Base-by-base conservation (phyloP, 352 stramenopile genomes). In the Globisporangium apiculatum region DNA sequence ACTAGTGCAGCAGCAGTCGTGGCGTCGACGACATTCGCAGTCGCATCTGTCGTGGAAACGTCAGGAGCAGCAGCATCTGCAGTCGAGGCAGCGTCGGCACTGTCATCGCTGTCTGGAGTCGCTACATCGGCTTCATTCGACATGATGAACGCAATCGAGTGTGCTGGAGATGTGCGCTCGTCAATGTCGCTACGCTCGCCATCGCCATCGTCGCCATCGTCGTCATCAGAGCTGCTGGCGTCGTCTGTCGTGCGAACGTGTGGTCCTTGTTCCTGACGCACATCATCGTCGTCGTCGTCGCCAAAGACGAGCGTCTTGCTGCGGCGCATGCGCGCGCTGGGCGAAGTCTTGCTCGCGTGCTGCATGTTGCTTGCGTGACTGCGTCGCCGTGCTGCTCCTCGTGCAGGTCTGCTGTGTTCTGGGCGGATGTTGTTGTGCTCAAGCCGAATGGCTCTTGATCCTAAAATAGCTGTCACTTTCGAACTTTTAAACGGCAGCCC, bases 291-390 rank as follows among this genome's bases (percentile, higher is more conserved):
- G 10, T 48, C 35, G 35, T 40, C 35, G 43, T 60, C 54, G 45
- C 37, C 54, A 14, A 51, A 43, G 38, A 61, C 53, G 46, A 61
- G 38, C 9, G 42, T 24, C 8, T 60, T 60, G 35, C 38, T 55
- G 38, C 55, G 55, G 24, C 56, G 56, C 48, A 55, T 61, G 56
- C 37, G 53, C 37, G 18, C 55, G 56, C 41, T 52, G 53, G 24
- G 24, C 5, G 55, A 42, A 4, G 45, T 38, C 18, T 43, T 40
- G 24, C 24, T 31, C 24, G 24, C 24, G 24, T 31, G 24, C 24
- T 31, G 24, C 24, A 31, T 31, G 24, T 3, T 31, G 24, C 2
- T 31, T 31, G 24, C 55, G 47, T 54, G 10, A 4, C 4, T 11
- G 38, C 38, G 24, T 31, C 24, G 24, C 24, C 24, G 24, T 31